phyloP scores from a whole-genome alignment of 1,139 yeast genomes.

The Scheffersomyces illinoinensis region DNA sequence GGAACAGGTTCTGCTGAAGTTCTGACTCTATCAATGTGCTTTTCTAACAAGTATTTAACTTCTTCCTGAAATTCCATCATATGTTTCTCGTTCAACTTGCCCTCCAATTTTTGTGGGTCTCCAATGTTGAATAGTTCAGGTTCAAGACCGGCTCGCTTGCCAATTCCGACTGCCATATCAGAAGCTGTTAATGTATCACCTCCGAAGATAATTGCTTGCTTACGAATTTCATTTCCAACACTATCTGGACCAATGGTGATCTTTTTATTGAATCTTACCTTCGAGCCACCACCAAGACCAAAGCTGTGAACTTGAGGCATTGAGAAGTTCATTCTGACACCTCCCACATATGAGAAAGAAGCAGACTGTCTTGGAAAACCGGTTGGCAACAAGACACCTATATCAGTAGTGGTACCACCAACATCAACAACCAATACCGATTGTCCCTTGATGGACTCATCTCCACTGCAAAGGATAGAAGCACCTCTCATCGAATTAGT shows the following conservation, averaged over 20 bases:
- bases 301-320: constrained; percentile 47
- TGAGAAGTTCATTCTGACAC: constrained; percentile 42
- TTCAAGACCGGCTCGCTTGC: constrained; percentile 7
- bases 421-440: constrained; percentile 38
- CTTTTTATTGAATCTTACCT: constrained; percentile 23
- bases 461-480: constrained; percentile 33
- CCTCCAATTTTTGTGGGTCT: constrained; percentile 9
- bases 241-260: constrained; percentile 43
- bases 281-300: constrained; percentile 48
- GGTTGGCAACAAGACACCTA: constrained; percentile 35
- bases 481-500: constrained; percentile 51
- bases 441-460: constrained; percentile 22
- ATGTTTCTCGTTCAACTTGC: constrained; percentile 6
- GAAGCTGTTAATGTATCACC: constrained; percentile 35
- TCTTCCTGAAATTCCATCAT: constrained; percentile 14
- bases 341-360: constrained; percentile 37
- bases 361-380: constrained; percentile 44
- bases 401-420: constrained; percentile 49
- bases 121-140: constrained; percentile 11
- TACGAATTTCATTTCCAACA: constrained; percentile 34
- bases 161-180: constrained; percentile 30
- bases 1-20: constrained; percentile 43
- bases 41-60: constrained; percentile 28
- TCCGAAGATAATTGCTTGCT: constrained; percentile 34
- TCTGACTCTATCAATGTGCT: constrained; percentile 39